Conservation (phyloP, 352 stramenopile genomes). For the Pythium myriotylum region DNA sequence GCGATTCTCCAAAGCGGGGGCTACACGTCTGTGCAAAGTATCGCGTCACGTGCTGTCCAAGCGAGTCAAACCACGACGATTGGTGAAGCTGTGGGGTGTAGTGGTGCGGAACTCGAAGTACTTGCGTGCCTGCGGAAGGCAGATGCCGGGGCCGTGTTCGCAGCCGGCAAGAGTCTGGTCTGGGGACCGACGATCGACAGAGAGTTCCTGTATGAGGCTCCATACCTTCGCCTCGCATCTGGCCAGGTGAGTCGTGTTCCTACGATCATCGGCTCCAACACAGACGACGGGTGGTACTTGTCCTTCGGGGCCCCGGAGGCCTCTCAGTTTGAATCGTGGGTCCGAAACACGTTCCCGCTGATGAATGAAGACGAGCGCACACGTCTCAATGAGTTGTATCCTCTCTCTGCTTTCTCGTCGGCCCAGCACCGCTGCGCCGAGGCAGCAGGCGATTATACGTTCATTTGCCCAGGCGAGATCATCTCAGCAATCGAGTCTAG, state of each 20-base stretch:
- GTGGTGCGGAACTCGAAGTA: neutral
- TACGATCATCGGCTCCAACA: constrained; percentile 16
- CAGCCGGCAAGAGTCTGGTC: neutral
- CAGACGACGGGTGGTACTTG: constrained; percentile 23
- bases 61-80: neutral
- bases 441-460: constrained; percentile 6
- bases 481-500: neutral
- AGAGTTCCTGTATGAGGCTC: constrained; percentile 2
- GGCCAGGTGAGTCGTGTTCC: constrained; percentile 9
- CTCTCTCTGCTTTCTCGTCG: neutral
- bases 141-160: neutral
- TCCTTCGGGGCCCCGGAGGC: neutral
- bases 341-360: neutral
- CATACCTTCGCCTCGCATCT: neutral
- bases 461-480: constrained; percentile 15
- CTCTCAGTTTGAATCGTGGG: constrained; percentile 5
- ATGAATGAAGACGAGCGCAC: constrained; percentile 8
- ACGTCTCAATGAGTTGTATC: constrained; percentile 6
- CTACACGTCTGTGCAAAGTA: neutral
- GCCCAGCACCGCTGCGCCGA: constrained; percentile 11
- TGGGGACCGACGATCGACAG: constrained; percentile 15
- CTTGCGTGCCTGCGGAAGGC: constrained; percentile 7
- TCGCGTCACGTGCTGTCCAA: neutral
- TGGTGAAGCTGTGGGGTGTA: neutral
- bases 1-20: constrained; percentile 2